Conservation (phyloP, 2,329 filamentous ascomycete genomes). For the Trichoderma polysporum region DNA sequence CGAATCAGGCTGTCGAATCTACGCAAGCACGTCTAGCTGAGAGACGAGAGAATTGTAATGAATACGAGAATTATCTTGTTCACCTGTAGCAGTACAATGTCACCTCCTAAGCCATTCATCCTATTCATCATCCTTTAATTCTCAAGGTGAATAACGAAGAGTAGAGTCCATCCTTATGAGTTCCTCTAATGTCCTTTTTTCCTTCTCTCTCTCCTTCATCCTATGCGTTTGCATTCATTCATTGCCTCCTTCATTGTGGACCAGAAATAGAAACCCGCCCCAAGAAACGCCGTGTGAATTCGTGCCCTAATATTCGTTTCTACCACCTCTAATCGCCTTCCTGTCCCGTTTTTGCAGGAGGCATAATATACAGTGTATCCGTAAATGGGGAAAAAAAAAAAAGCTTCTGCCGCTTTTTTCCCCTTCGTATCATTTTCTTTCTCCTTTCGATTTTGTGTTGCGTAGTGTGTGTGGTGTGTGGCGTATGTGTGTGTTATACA, state of each 20-base stretch:
- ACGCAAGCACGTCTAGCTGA: not conserved
- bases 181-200: not conserved
- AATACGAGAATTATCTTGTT: not conserved
- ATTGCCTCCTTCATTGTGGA: not conserved
- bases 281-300: not conserved
- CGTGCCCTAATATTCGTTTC: not conserved
- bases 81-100: not conserved
- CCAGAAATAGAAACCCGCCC: not conserved
- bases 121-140: not conserved
- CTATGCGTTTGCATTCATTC: no score
- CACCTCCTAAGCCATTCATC: not conserved
- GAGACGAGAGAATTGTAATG: not conserved
- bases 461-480: not conserved
- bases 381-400: not conserved
- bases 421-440: not conserved
- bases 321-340: not conserved
- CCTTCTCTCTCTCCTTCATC: not conserved
- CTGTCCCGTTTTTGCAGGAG: not conserved
- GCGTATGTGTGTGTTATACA: not conserved
- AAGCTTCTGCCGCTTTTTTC: not conserved
- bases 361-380: conserved; percentile 15
- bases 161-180: not conserved
- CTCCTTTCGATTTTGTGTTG: not conserved
- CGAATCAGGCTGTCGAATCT: no score
- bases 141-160: no score